Percentiles rank a stretch among this genome's conserved stretches.
Evolutionary conservation across 768 basidiomycete genomes (phyloP).

Genomic region (Collybia sp.): DNA sequence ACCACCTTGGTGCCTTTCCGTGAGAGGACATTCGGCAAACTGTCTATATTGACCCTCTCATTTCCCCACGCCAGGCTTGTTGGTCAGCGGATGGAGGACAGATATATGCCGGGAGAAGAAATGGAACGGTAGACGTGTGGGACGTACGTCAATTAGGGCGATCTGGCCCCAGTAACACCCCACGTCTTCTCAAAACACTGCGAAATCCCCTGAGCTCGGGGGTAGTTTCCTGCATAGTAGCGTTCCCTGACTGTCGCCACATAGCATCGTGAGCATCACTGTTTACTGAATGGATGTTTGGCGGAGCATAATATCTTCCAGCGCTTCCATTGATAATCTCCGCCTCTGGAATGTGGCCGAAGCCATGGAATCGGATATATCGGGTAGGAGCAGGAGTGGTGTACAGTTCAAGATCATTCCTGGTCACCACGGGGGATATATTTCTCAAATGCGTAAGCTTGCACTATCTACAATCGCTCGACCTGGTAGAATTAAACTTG

Average conservation of each 20-base stretch:
- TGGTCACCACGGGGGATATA: conserved; percentile 91
- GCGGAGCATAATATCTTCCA: conserved; percentile 22
- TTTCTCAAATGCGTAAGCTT: conserved; percentile 87
- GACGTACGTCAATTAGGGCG: conserved; percentile 82
- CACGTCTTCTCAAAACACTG: conserved; percentile 75
- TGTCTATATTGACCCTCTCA: conserved; percentile 1
- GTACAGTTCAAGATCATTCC: conserved; percentile 93
- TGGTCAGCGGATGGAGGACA: conserved; percentile 90
- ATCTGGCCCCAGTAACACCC: conserved; percentile 57
- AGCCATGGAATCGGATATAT: conserved; percentile 61
- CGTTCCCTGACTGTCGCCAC: conserved; percentile 90
- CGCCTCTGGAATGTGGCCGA: conserved; percentile 91
- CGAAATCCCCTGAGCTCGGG: conserved; percentile 87
- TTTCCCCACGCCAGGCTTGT: conserved; percentile 58
- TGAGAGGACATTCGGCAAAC: conserved; percentile 30
- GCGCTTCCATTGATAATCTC: conserved; percentile 90
- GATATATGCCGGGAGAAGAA: conserved; percentile 87
- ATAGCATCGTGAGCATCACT: conserved; percentile 70
- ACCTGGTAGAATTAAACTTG: not conserved
- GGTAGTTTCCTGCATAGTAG: conserved; percentile 85
- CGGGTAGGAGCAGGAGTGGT: conserved; percentile 56
- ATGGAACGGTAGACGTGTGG: conserved; percentile 91
- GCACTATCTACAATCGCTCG: not conserved
- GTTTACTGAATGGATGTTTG: conserved; percentile 4
- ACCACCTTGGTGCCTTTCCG: conserved; percentile 94